Evolutionary conservation across 306 rosid genomes (phyloP).

Genomic region (Cicer pinnatifidum): DNA sequence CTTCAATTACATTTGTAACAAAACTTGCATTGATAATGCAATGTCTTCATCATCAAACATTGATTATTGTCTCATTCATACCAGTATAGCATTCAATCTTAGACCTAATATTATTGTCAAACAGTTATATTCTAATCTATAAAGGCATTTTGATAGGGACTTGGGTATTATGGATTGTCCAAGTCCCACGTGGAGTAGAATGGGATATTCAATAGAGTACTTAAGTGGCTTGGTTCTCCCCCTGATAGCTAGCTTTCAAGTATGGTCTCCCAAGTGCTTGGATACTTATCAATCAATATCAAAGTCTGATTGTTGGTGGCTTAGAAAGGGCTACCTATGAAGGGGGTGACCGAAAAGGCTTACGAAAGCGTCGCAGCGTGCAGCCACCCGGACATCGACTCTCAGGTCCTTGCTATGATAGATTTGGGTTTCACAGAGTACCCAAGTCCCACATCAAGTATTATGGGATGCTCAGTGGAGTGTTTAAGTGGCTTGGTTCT

Average conservation of each 20-base stretch:
- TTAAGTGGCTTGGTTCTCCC: background rate
- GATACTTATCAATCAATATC: background rate
- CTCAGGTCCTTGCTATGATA: background rate
- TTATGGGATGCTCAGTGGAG: too few species aligned
- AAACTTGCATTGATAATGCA: background rate
- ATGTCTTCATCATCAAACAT: conserved; percentile 14
- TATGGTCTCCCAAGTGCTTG: background rate
- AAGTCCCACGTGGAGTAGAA: background rate
- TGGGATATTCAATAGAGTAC: background rate
- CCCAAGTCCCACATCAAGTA: too few species aligned
- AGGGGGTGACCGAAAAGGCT: background rate
- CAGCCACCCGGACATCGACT: too few species aligned
- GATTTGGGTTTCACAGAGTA: too few species aligned
- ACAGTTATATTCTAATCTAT: background rate
- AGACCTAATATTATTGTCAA: background rate
- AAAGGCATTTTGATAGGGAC: background rate
- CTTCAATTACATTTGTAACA: conserved; percentile 12
- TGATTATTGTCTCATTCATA: conserved; percentile 3
- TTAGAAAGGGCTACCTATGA: background rate
- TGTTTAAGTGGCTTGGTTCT: too few species aligned
- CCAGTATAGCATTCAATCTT: background rate
- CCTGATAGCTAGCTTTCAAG: background rate
- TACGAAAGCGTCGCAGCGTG: background rate
- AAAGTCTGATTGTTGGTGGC: background rate
- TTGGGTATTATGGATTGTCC: conserved; percentile 6